Evolutionary conservation across 208 protist species (phyloP).

Genomic region (Trypanosoma scelopori): DNA sequence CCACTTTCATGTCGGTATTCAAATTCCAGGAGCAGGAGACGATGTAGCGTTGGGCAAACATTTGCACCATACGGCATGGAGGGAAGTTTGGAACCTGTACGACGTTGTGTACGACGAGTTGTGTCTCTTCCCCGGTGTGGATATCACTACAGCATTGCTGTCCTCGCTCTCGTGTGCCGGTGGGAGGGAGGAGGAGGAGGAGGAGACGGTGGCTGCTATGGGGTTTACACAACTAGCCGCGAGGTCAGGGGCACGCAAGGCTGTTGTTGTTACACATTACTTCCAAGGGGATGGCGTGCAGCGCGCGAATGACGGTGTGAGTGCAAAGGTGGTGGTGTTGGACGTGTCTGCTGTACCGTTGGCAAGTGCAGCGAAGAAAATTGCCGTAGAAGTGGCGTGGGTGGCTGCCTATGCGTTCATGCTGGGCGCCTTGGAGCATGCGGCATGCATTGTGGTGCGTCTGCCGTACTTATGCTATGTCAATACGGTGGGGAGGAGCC

Average conservation of each 20-base stretch:
- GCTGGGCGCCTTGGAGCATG: conserved; percentile 34
- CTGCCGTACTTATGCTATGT: conserved; percentile 46
- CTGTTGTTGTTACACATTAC: conserved; percentile 70
- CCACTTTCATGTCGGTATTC: conserved; percentile 65
- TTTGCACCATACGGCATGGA: conserved; percentile 50
- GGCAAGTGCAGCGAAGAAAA: conserved; percentile 28
- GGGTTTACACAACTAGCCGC: conserved; percentile 36
- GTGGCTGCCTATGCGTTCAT: conserved; percentile 49
- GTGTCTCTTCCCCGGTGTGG: conserved; percentile 42
- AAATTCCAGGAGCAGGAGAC: conserved; percentile 13
- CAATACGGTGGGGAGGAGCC: background rate
- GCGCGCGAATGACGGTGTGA: background rate
- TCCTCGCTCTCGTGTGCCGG: background rate
- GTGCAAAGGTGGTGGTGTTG: conserved; percentile 40
- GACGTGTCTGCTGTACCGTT: conserved; percentile 46
- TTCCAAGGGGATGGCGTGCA: conserved; percentile 18
- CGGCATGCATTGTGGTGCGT: conserved; percentile 48
- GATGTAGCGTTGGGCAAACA: conserved; percentile 7
- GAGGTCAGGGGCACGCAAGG: conserved; percentile 28
- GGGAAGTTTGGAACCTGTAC: conserved; percentile 86
- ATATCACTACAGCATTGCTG: conserved; percentile 2
- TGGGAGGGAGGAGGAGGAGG: background rate
- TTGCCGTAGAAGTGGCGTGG: conserved; percentile 67
- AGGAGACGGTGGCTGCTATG: background rate
- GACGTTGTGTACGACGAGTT: conserved; percentile 85